phyloP scores from a whole-genome alignment of 768 basidiomycete species.

The Naganishia vaughanmartiniae region DNA sequence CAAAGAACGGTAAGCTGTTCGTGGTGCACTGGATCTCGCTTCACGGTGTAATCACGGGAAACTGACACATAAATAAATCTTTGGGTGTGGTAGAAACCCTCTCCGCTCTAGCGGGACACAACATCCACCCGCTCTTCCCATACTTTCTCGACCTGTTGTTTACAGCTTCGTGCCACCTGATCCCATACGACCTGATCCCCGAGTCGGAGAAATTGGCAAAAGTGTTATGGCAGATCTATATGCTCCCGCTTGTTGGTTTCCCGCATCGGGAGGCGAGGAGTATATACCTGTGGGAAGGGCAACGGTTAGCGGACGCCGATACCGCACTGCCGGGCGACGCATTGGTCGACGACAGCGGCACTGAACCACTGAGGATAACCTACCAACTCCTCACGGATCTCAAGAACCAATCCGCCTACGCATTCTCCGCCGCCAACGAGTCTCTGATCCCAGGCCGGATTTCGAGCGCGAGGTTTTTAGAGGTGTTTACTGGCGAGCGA shows the following conservation, averaged over 20 bases:
- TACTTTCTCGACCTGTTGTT: conserved; percentile 48
- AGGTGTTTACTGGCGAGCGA: conserved; percentile 15
- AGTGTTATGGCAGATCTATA: conserved; percentile 49
- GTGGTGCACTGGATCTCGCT: no score
- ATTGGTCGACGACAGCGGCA: no score
- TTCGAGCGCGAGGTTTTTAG: conserved; percentile 11
- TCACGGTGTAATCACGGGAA: neutral
- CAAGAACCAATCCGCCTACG: conserved; percentile 42
- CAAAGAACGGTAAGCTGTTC: conserved; percentile 38
- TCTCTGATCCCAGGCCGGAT: conserved; percentile 38
- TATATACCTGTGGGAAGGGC: conserved; percentile 28
- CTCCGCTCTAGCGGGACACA: conserved; percentile 30
- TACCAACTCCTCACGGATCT: conserved; percentile 47
- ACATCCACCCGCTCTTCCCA: conserved; percentile 44
- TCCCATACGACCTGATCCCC: conserved; percentile 30
- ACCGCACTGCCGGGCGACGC: no score
- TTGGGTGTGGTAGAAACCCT: conserved; percentile 44
- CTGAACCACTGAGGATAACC: conserved; percentile 38
- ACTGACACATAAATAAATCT: neutral
- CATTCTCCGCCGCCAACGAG: conserved; percentile 44
- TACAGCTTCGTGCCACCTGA: conserved; percentile 38
- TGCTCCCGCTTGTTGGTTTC: conserved; percentile 32
- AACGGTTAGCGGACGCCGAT: neutral
- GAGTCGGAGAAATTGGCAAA: conserved; percentile 41
- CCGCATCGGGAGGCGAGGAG: conserved; percentile 38